Evolutionary conservation across 768 basidiomycete genomes (phyloP).

Genomic region (Pleurotus tuoliensis): DNA sequence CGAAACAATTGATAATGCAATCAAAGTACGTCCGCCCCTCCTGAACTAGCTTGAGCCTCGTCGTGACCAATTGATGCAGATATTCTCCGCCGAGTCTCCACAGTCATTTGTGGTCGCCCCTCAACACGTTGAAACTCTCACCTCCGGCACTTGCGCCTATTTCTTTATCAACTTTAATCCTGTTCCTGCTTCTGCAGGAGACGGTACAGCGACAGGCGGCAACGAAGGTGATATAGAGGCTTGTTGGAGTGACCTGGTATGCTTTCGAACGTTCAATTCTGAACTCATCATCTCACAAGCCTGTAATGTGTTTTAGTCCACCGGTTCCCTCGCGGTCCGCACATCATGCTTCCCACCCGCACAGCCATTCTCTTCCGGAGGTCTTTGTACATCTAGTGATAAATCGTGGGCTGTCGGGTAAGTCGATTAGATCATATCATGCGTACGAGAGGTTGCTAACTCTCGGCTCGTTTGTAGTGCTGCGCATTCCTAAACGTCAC

Average conservation of each 20-base stretch:
- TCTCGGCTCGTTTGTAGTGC: no score
- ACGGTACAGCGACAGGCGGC: no score
- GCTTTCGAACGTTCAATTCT: background rate
- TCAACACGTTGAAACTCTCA: slow-evolving; percentile 6
- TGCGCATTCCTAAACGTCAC: no score
- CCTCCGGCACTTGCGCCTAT: slow-evolving; percentile 6
- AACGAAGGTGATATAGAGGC: slow-evolving; percentile 1
- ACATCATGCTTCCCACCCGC: slow-evolving; percentile 8
- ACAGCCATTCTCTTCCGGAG: slow-evolving; percentile 8
- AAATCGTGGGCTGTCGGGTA: no score
- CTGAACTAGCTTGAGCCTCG: background rate
- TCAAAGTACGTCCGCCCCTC: background rate
- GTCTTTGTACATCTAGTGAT: slow-evolving; percentile 1
- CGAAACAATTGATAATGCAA: background rate
- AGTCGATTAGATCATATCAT: no score
- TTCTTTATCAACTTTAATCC: slow-evolving; percentile 4
- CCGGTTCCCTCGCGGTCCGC: background rate
- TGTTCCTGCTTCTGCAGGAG: no score
- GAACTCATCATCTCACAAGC: background rate
- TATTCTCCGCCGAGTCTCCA: background rate
- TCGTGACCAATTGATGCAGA: background rate
- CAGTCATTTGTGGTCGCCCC: slow-evolving; percentile 2
- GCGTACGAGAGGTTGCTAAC: no score
- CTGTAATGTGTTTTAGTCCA: background rate
- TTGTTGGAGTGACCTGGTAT: background rate